phyloP scores from a whole-genome alignment of 768 basidiomycete species.

The Panellus pusillus region DNA sequence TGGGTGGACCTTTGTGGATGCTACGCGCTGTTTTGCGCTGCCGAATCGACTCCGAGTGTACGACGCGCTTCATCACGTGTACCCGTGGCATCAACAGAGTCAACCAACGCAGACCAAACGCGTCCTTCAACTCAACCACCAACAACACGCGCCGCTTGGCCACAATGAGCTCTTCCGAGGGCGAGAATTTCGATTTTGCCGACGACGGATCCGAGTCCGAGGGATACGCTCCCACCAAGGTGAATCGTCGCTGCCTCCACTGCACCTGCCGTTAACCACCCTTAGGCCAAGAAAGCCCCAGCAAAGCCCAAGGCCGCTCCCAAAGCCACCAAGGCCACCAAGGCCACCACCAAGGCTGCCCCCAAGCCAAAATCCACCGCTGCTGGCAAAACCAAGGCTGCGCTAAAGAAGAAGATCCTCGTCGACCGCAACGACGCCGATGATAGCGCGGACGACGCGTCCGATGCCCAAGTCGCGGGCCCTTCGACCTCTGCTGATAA shows the following conservation, averaged over 20 bases:
- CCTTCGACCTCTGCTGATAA: conserved; percentile 26
- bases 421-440: conserved; percentile 64
- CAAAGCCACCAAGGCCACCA: conserved; percentile 23
- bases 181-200: conserved; percentile 61
- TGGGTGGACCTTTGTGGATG: conserved; percentile 8
- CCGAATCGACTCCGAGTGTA: neutral
- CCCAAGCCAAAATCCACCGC: conserved; percentile 41
- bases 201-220: conserved; percentile 67
- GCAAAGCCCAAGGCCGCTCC: conserved; percentile 28
- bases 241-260: conserved; percentile 20
- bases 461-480: conserved; percentile 36
- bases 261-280: neutral
- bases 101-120: conserved; percentile 10
- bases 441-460: conserved; percentile 47
- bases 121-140: conserved; percentile 15
- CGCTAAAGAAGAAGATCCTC: conserved; percentile 70
- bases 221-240: conserved; percentile 61
- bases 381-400: conserved; percentile 48
- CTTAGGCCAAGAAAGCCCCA: conserved; percentile 17
- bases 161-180: conserved; percentile 74
- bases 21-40: conserved; percentile 10
- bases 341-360: conserved; percentile 23
- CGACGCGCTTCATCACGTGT: neutral
- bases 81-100: neutral
- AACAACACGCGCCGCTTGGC: conserved; percentile 18